A percentile compares a stretch with the other conserved stretches of the same genome.
Evolutionary conservation across 495 filamentous ascomycete genomes (phyloP).

Genomic region (Neurospora hispaniola): DNA sequence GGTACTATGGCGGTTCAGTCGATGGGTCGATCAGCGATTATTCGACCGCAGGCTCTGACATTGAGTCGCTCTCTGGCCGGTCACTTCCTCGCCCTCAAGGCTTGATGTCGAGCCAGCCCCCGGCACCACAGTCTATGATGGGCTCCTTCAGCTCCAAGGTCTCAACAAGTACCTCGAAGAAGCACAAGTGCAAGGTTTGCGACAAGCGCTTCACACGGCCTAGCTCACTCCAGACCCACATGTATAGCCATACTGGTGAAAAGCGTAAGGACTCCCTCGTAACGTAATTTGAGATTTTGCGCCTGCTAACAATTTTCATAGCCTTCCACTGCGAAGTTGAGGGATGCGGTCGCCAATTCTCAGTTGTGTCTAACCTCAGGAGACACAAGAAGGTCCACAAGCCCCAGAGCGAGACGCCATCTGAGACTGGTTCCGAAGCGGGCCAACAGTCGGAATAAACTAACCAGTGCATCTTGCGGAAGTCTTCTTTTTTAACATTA

Average conservation of each 20-base stretch:
- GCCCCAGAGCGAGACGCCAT: slow-evolving; percentile 47
- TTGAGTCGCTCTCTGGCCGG: slow-evolving; percentile 66
- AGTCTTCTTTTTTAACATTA: slow-evolving; percentile 4
- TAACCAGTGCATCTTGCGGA: background rate
- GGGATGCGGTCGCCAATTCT: slow-evolving; percentile 93
- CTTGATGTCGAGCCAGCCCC: slow-evolving; percentile 58
- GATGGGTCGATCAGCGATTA: slow-evolving; percentile 94
- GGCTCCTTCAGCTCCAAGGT: slow-evolving; percentile 96
- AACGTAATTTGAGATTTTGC: background rate
- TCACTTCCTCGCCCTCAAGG: slow-evolving; percentile 72
- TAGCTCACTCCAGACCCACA: slow-evolving; percentile 93
- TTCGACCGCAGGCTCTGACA: slow-evolving; percentile 77
- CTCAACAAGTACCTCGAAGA: slow-evolving; percentile 93
- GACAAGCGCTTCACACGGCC: slow-evolving; percentile 97
- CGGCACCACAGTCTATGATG: slow-evolving; percentile 96
- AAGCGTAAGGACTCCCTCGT: slow-evolving; percentile 64
- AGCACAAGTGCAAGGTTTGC: slow-evolving; percentile 99
- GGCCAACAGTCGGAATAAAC: slow-evolving; percentile 36
- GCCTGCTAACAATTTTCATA: slow-evolving; percentile 36
- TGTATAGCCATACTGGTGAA: slow-evolving; percentile 98
- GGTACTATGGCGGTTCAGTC: slow-evolving; percentile 74
- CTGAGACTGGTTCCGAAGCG: slow-evolving; percentile 37
- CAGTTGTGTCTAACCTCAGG: slow-evolving; percentile 91
- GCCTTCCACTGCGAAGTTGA: slow-evolving; percentile 92
- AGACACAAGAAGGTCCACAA: slow-evolving; percentile 96